Percentiles rank a stretch among this genome's conserved stretches.
Evolutionary conservation across 1,284 basidiomycete genomes (phyloP).

Genomic region (Vanrija sp.): DNA sequence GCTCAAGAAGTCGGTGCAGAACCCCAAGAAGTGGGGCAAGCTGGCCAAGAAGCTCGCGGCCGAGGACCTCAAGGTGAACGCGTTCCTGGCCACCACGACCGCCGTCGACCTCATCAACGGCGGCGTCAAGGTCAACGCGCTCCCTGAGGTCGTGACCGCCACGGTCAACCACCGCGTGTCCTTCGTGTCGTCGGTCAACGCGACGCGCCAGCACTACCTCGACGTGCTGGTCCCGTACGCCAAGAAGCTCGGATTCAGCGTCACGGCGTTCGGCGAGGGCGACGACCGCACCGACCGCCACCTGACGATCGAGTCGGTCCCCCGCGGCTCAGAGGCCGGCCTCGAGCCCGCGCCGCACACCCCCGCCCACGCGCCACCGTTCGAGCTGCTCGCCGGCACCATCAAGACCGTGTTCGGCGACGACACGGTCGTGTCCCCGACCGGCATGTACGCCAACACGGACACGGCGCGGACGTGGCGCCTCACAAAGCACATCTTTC

Average conservation of each 20-base stretch:
- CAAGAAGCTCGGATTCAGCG: slow-evolving; percentile 45
- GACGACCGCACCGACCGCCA: background rate
- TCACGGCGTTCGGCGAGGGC: slow-evolving; percentile 30
- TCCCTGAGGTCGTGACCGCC: slow-evolving; percentile 46
- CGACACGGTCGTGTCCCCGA: slow-evolving; percentile 51
- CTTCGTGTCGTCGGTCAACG: slow-evolving; percentile 49
- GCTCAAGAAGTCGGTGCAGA: slow-evolving; percentile 35
- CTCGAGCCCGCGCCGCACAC: slow-evolving; percentile 54
- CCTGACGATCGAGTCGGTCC: too few species aligned
- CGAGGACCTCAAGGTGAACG: slow-evolving; percentile 32
- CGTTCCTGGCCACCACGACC: slow-evolving; percentile 46
- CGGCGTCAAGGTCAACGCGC: slow-evolving; percentile 50
- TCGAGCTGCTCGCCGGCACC: slow-evolving; percentile 49
- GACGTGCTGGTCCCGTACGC: slow-evolving; percentile 47
- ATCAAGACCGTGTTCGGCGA: slow-evolving; percentile 47
- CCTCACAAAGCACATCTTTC: slow-evolving; percentile 51
- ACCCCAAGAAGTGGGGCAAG: slow-evolving; percentile 47
- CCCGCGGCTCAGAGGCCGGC: slow-evolving; percentile 13
- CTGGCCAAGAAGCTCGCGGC: slow-evolving; percentile 46
- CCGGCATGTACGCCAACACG: slow-evolving; percentile 51
- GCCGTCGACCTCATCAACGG: slow-evolving; percentile 47
- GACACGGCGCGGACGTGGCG: slow-evolving; percentile 52
- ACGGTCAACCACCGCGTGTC: slow-evolving; percentile 53
- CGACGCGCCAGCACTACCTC: slow-evolving; percentile 46
- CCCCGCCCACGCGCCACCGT: slow-evolving; percentile 41